Evolutionary conservation across 306 rosid species (phyloP).

Genomic region (Prinsepia uniflora): DNA sequence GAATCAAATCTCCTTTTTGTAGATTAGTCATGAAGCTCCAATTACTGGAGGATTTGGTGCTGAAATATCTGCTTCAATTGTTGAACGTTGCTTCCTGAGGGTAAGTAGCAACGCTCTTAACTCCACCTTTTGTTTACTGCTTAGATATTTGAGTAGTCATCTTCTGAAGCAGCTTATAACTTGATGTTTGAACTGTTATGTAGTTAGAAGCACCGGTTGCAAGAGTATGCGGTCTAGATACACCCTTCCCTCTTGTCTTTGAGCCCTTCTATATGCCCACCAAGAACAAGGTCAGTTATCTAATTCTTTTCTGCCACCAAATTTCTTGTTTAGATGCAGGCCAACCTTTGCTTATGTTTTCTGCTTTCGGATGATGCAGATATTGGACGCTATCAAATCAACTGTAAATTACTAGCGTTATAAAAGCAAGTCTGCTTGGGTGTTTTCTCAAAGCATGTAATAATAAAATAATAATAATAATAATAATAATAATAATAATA

Average conservation of each 20-base stretch:
- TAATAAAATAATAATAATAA: no score
- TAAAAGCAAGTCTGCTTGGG: background rate
- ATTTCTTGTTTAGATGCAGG: background rate
- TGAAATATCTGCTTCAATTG: constrained; percentile 87
- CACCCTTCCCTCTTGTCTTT: constrained; percentile 93
- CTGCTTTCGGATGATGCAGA: constrained; percentile 48
- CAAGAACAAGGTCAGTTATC: constrained; percentile 67
- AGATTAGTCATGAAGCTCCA: constrained; percentile 99
- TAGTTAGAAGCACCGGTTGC: constrained; percentile 93
- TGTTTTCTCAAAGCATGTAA: no score
- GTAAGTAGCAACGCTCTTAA: constrained; percentile 37
- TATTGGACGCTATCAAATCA: constrained; percentile 88
- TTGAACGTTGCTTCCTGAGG: constrained; percentile 88
- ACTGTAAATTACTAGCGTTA: constrained; percentile 59
- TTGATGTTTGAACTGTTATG: background rate
- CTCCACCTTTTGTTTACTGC: background rate
- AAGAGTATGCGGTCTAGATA: constrained; percentile 92
- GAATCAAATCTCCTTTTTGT: constrained; percentile 18
- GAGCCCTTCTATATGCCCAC: constrained; percentile 98
- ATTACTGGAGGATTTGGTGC: constrained; percentile 96
- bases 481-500: no score
- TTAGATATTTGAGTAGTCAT: background rate
- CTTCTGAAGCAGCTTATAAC: constrained; percentile 3
- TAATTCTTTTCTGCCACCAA: background rate
- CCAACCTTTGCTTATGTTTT: background rate